These are phyloP conservation scores for Aspergillus conjunctus DNA, from an alignment of 495 filamentous ascomycete genomes.

Conservation along the genomic window DNA sequence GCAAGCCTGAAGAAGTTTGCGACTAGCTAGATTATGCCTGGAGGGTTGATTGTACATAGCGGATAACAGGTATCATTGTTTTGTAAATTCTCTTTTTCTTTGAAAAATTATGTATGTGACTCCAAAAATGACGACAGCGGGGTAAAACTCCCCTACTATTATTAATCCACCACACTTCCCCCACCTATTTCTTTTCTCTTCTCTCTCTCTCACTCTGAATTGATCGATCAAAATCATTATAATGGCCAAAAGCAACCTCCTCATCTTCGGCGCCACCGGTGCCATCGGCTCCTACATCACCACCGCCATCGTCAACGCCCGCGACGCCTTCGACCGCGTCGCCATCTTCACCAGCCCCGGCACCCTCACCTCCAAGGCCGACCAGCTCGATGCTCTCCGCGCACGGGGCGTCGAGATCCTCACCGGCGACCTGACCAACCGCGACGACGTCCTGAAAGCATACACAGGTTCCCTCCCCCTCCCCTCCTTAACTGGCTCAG, in stretches of 20 bases:
- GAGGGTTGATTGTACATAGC: no score
- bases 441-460: conserved; percentile 53
- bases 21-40: conserved; percentile 16
- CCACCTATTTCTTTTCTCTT: background rate
- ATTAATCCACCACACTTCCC: no score
- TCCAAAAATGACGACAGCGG: no score
- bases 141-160: no score
- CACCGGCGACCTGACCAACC: conserved; percentile 59
- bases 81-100: no score
- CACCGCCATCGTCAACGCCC: conserved; percentile 55
- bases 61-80: no score
- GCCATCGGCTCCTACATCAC: conserved; percentile 67
- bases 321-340: conserved; percentile 55
- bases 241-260: conserved; percentile 46
- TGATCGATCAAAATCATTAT: no score
- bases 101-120: no score
- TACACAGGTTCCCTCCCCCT: conserved; percentile 45
- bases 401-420: conserved; percentile 56
- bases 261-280: conserved; percentile 72
- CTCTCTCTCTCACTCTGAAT: background rate
- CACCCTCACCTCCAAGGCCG: conserved; percentile 46
- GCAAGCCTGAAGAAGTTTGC: conserved; percentile 35
- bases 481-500: background rate
- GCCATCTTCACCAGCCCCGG: conserved; percentile 64
- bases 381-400: conserved; percentile 43